Base-by-base conservation (phyloP, 2,329 filamentous ascomycete species). In the Fusarium hostae region DNA sequence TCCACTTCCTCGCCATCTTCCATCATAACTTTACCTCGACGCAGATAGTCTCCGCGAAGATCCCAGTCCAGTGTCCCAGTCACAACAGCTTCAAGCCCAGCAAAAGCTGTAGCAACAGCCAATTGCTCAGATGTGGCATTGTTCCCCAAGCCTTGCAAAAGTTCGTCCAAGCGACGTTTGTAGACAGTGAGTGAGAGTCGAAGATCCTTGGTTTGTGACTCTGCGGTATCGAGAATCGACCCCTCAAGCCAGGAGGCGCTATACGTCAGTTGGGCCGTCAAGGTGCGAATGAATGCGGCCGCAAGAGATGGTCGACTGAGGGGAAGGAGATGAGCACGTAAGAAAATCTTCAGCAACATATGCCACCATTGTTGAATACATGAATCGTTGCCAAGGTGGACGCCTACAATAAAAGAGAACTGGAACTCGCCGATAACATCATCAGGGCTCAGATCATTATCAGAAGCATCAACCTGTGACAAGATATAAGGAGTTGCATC, bases 351-450 rank as follows among this genome's bases (percentile, higher is more conserved):
- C 41, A 86, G 82, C 6, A 86, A 77, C 67, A 89, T 83, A 73
- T 89, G 84, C 82, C 85, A 88, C 89, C 89, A 91, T 68, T 91
- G 88, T 67, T 89, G 87, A 45, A 90, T 81, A 71, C 89, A 91
- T 12, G 87, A 82, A 44, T 86, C 80, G 76, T 90, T 91, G 43
- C 86, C 85, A 2, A 91, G 84, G 59, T 88, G 83, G 76, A 86
- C 84, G 40, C 88, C 89, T 0, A 85, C 86, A 8, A 91, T 74
- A 72, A 87, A 91, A 44, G 85, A 84, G 76, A 91, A 87, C 71
- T 91, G 89, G 4, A 91, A 77, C 75, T 91, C 89, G 50, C 88
- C 89, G 9, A 88, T 77, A 30, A 91, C 78, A 59, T 88, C 85
- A 3, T 81, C 79, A 35, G 82, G 81, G 2, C 62, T 66, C 13